Conservation (phyloP, 176 grass and related monocot genomes). For the Aegilops speltoides region DNA sequence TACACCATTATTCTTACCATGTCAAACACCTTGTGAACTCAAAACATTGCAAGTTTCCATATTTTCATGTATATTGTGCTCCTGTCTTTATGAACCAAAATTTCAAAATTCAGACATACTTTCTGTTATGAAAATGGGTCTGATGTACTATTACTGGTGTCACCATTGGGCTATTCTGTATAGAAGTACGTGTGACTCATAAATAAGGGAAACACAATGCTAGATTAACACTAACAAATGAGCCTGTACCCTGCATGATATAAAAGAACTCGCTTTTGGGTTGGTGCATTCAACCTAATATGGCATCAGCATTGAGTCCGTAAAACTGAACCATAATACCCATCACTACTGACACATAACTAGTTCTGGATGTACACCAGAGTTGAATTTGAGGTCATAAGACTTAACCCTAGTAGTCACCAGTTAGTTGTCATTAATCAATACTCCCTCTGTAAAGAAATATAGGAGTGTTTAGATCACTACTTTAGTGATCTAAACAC, state of each 20-base stretch:
- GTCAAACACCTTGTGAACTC: background rate
- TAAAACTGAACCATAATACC: background rate
- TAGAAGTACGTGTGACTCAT: background rate
- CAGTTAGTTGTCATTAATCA: background rate
- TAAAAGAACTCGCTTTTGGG: background rate
- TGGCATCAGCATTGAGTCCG: background rate
- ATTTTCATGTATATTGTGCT: constrained; percentile 1
- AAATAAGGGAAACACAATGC: background rate
- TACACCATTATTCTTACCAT: background rate
- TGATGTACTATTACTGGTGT: background rate
- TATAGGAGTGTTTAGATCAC: no score
- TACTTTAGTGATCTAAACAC: no score
- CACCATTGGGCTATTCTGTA: background rate
- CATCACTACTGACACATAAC: background rate
- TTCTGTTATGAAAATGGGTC: background rate
- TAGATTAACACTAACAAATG: background rate
- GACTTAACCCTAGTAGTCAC: background rate
- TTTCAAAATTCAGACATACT: background rate
- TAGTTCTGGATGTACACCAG: background rate
- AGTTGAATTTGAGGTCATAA: background rate
- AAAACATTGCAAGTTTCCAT: background rate
- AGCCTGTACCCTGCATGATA: background rate
- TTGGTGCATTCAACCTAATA: background rate
- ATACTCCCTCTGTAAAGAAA: no score
- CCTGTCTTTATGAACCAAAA: background rate